phyloP scores from a whole-genome alignment of 192 early-diverging fungal genomes.

The Backusella tarrabulga region DNA sequence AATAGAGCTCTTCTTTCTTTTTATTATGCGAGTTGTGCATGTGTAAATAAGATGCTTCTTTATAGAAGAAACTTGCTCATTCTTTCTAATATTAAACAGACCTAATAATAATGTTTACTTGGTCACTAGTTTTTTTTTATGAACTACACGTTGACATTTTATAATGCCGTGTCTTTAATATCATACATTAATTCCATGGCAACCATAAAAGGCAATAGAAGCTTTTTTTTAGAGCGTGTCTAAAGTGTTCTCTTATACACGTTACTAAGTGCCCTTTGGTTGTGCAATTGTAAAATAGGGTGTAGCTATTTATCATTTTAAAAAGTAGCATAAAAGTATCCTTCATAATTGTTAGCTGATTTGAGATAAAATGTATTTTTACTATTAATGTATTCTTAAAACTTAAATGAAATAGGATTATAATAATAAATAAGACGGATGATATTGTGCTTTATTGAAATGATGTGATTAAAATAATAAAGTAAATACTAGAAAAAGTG shows the following conservation, averaged over 20 bases:
- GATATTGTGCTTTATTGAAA: not conserved
- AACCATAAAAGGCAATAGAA: not conserved
- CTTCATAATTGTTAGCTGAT: not conserved
- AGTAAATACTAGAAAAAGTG: not conserved
- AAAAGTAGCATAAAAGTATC: not conserved
- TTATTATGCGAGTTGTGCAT: not conserved
- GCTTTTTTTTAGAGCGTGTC: too few species aligned
- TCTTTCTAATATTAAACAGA: not conserved
- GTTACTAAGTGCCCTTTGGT: too few species aligned
- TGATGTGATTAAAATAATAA: not conserved
- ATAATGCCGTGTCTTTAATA: not conserved
- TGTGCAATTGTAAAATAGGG: too few species aligned
- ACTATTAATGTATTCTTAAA: not conserved
- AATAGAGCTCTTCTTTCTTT: constrained; percentile 25
- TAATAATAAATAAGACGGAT: too few species aligned
- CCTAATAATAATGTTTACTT: not conserved
- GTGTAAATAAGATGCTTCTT: constrained; percentile 2
- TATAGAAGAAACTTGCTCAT: not conserved
- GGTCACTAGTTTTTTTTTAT: not conserved
- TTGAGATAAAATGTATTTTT: not conserved
- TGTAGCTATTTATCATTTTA: too few species aligned
- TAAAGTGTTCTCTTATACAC: too few species aligned
- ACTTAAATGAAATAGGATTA: not conserved
- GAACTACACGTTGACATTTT: not conserved
- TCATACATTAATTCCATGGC: not conserved